phyloP scores from a whole-genome alignment of 768 basidiomycete species.

The Termitomyces heimii region DNA sequence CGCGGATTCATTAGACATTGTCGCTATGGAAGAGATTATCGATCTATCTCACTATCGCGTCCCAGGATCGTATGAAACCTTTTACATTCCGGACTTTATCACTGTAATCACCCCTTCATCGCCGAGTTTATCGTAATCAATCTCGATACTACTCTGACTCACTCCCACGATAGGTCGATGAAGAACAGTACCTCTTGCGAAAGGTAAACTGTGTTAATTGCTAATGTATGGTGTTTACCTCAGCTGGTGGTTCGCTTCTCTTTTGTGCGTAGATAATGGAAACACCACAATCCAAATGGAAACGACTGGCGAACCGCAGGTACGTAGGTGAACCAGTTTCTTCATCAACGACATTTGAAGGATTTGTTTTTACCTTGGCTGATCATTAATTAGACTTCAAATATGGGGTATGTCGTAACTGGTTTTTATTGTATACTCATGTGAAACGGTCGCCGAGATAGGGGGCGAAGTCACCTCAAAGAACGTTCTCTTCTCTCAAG shows the following conservation, averaged over 20 bases:
- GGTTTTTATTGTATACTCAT: background rate
- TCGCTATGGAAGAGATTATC: background rate
- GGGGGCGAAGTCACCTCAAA: slow-evolving; percentile 73
- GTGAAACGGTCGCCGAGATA: slow-evolving; percentile 25
- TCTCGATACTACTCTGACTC: background rate
- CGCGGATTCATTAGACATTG: background rate
- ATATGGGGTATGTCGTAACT: slow-evolving; percentile 52
- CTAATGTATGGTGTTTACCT: background rate
- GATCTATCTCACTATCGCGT: slow-evolving; percentile 25
- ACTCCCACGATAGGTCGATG: slow-evolving; percentile 35
- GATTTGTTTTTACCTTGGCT: background rate
- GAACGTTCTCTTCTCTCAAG: slow-evolving; percentile 60
- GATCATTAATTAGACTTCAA: slow-evolving; percentile 45
- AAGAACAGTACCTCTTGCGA: slow-evolving; percentile 71
- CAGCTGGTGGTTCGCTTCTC: background rate
- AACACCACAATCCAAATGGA: slow-evolving; percentile 81
- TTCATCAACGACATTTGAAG: slow-evolving; percentile 5
- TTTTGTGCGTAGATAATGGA: slow-evolving; percentile 54
- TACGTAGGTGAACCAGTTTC: slow-evolving; percentile 22
- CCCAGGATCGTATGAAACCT: slow-evolving; percentile 33
- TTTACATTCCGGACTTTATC: slow-evolving; percentile 77
- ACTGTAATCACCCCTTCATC: slow-evolving; percentile 25
- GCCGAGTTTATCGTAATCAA: slow-evolving; percentile 5
- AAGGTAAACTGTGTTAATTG: slow-evolving; percentile 43
- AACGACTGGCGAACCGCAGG: slow-evolving; percentile 65